Percentiles rank a stretch among this genome's conserved stretches.
Conservation (phyloP, 75 land plant species). For the Sequoia sempervirens region DNA sequence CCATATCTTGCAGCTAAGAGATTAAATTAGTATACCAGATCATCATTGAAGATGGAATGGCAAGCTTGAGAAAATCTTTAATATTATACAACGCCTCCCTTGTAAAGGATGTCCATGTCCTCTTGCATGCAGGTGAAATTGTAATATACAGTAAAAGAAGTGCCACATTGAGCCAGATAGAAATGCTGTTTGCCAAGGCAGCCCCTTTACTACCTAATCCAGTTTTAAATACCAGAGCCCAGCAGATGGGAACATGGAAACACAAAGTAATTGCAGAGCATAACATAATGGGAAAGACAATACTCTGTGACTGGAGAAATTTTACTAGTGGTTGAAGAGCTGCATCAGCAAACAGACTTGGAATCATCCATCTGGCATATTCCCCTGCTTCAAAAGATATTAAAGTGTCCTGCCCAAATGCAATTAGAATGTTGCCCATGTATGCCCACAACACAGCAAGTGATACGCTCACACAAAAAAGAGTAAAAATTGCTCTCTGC, state of each 20-base stretch:
- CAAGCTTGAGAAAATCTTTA: constrained; percentile 47
- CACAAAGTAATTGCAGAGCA: constrained; percentile 36
- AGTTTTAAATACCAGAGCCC: constrained; percentile 55
- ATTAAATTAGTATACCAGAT: constrained; percentile 46
- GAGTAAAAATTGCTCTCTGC: constrained; percentile 63
- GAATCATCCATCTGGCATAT: constrained; percentile 64
- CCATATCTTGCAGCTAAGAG: background rate
- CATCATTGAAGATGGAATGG: constrained; percentile 75
- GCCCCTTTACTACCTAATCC: constrained; percentile 76
- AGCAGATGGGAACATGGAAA: constrained; percentile 59
- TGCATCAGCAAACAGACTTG: constrained; percentile 60
- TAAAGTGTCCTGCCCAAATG: constrained; percentile 50
- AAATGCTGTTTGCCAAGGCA: constrained; percentile 59
- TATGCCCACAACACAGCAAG: constrained; percentile 63
- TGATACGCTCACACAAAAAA: constrained; percentile 48
- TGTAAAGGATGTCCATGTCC: constrained; percentile 62
- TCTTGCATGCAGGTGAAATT: constrained; percentile 48
- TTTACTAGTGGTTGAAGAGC: constrained; percentile 54
- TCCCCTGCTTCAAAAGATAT: constrained; percentile 56
- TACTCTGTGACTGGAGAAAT: constrained; percentile 75
- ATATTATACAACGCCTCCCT: constrained; percentile 56
- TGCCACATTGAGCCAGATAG: constrained; percentile 66
- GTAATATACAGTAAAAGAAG: constrained; percentile 40
- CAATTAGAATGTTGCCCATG: constrained; percentile 43
- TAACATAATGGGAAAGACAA: constrained; percentile 68